Evolutionary conservation across 2,329 filamentous ascomycete species (phyloP).

Genomic region (Colletotrichum theobromicola): DNA sequence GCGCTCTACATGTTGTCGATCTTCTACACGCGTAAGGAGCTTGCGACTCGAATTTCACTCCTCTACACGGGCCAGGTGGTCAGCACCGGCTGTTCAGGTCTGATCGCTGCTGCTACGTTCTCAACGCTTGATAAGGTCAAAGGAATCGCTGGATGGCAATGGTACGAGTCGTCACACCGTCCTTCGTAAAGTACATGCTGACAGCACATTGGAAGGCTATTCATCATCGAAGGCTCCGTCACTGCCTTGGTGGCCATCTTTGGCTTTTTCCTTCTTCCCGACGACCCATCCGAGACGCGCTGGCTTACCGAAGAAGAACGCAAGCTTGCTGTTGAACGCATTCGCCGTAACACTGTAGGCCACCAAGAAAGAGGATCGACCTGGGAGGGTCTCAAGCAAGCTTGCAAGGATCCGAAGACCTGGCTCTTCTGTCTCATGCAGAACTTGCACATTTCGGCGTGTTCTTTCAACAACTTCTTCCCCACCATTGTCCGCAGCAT

Average conservation of each 20-base stretch:
- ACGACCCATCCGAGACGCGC: constrained; percentile 28
- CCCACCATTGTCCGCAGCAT: constrained; percentile 23
- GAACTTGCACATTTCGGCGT: constrained; percentile 13
- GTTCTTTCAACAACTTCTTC: constrained; percentile 26
- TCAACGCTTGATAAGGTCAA: not conserved
- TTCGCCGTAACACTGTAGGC: constrained; percentile 12
- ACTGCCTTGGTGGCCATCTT: constrained; percentile 42
- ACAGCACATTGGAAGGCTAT: not conserved
- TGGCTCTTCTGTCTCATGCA: constrained; percentile 24
- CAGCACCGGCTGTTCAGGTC: constrained; percentile 13
- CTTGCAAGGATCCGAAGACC: constrained; percentile 28
- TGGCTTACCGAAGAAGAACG: constrained; percentile 13
- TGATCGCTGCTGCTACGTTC: constrained; percentile 6
- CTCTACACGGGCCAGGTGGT: constrained; percentile 10
- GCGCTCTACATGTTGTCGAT: constrained; percentile 9
- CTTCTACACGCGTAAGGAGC: constrained; percentile 17
- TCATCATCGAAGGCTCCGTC: constrained; percentile 31
- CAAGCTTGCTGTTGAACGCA: not conserved
- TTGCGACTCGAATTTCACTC: constrained; percentile 4
- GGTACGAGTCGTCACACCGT: not conserved
- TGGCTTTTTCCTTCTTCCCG: constrained; percentile 42
- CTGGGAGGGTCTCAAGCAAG: constrained; percentile 12
- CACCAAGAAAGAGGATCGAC: constrained; percentile 6
- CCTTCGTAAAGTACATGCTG: not conserved
- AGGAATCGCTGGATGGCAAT: constrained; percentile 16